These are phyloP conservation scores for Phalaenopsis equestris DNA, from an alignment of 106 monocot genomes.

Conservation along the genomic window DNA sequence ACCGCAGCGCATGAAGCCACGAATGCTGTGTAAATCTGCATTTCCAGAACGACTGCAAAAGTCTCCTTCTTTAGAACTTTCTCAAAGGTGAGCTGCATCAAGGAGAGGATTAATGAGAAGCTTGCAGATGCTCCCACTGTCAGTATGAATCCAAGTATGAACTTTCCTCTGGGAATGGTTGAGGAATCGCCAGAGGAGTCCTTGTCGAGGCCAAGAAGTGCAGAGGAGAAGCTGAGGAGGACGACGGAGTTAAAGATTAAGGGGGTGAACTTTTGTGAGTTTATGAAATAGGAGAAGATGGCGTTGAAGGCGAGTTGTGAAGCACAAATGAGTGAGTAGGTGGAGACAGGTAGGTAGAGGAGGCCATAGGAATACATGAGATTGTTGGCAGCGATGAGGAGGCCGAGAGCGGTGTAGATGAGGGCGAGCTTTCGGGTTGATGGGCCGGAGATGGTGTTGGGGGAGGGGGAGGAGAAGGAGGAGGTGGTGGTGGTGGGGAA, in stretches of 20 bases:
- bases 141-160: conserved; percentile 25
- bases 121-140: conserved; percentile 29
- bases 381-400: conserved; percentile 30
- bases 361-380: conserved; percentile 62
- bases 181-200: not conserved
- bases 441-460: not conserved
- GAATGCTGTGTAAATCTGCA: conserved; percentile 6
- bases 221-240: conserved; percentile 47
- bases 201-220: conserved; percentile 26
- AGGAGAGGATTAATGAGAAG: conserved; percentile 31
- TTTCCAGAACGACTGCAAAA: conserved; percentile 8
- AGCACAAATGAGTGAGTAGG: conserved; percentile 47
- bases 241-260: conserved; percentile 51
- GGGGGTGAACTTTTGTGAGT: conserved; percentile 33
- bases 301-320: conserved; percentile 50
- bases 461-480: conserved; percentile 15
- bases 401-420: conserved; percentile 28
- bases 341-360: conserved; percentile 49
- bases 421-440: conserved; percentile 5
- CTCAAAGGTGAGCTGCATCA: conserved; percentile 29
- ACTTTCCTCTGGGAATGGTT: conserved; percentile 3
- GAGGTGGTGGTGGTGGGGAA: not conserved
- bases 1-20: conserved; percentile 12
- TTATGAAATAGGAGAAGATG: conserved; percentile 44
- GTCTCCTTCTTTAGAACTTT: conserved; percentile 20